A percentile compares a stretch with the other conserved stretches of the same genome.
Evolutionary conservation across 805 yeast genomes (phyloP).

Genomic region (Priceomyces castillae): DNA sequence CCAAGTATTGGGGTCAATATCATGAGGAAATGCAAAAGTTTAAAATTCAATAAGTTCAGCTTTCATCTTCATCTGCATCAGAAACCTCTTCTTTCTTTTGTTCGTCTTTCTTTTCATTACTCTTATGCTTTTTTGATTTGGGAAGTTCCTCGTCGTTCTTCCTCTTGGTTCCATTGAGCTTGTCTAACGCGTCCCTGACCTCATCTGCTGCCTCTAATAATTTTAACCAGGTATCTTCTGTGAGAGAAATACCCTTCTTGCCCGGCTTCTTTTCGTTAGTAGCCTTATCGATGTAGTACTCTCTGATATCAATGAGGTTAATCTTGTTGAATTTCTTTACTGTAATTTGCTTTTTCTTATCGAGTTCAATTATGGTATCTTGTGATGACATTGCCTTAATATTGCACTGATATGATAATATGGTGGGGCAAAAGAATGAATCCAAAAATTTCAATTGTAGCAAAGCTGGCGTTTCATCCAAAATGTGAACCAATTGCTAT

Average conservation of each 20-base stretch:
- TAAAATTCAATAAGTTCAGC: too few species aligned
- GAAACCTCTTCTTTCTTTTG: slow-evolving; percentile 5
- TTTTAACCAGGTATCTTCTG: slow-evolving; percentile 53
- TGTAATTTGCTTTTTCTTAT: slow-evolving; percentile 57
- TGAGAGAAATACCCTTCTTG: slow-evolving; percentile 62
- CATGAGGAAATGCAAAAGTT: too few species aligned
- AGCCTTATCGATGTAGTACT: slow-evolving; percentile 56
- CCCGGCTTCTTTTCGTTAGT: slow-evolving; percentile 76
- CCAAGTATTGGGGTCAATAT: too few species aligned
- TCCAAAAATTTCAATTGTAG: too few species aligned
- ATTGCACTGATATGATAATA: too few species aligned
- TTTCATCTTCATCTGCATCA: slow-evolving; percentile 2
- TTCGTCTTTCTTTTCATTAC: slow-evolving; percentile 1
- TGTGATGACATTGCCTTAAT: too few species aligned
- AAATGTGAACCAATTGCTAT: too few species aligned
- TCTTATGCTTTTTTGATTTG: slow-evolving; percentile 3
- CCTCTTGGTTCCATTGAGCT: slow-evolving; percentile 21
- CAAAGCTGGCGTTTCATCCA: too few species aligned
- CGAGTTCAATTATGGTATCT: slow-evolving; percentile 28
- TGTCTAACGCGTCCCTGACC: slow-evolving; percentile 50
- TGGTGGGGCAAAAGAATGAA: too few species aligned
- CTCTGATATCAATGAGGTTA: slow-evolving; percentile 78
- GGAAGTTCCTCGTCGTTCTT: slow-evolving; percentile 4
- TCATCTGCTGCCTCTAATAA: slow-evolving; percentile 46
- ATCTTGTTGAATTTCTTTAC: slow-evolving; percentile 69